Evolutionary conservation across 495 filamentous ascomycete genomes (phyloP).

Genomic region (Neurospora cerealis): DNA sequence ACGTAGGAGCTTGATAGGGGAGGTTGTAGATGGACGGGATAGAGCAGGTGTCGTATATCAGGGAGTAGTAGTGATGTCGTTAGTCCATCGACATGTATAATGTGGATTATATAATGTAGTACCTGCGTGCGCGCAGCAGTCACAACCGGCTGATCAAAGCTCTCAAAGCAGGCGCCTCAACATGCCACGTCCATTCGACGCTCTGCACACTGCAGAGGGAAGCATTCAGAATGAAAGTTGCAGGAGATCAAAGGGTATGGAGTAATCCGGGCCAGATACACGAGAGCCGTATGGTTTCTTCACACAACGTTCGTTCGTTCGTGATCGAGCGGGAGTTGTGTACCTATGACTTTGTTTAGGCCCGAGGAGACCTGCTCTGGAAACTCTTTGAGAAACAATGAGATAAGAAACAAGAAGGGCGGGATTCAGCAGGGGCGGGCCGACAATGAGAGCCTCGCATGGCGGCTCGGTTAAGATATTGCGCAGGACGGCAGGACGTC

Average conservation of each 20-base stretch:
- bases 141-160: not conserved
- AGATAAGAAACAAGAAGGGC: not conserved
- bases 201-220: not conserved
- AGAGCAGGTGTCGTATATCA: not conserved
- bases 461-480: not conserved
- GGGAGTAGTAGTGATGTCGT: not conserved
- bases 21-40: not conserved
- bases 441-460: not conserved
- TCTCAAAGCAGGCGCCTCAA: not conserved
- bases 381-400: not conserved
- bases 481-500: not conserved
- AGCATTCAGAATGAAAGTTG: not conserved
- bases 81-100: not conserved
- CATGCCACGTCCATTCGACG: not conserved
- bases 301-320: not conserved
- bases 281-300: not conserved
- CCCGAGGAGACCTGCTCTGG: not conserved
- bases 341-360: not conserved
- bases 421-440: not conserved
- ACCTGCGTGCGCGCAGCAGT: not conserved
- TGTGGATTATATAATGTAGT: not conserved
- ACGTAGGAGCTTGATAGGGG: not conserved
- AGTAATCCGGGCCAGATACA: not conserved
- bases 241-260: not conserved
- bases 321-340: not conserved